These are phyloP conservation scores for Mycena vitilis DNA, from an alignment of 768 basidiomycete species.

Conservation along the genomic window DNA sequence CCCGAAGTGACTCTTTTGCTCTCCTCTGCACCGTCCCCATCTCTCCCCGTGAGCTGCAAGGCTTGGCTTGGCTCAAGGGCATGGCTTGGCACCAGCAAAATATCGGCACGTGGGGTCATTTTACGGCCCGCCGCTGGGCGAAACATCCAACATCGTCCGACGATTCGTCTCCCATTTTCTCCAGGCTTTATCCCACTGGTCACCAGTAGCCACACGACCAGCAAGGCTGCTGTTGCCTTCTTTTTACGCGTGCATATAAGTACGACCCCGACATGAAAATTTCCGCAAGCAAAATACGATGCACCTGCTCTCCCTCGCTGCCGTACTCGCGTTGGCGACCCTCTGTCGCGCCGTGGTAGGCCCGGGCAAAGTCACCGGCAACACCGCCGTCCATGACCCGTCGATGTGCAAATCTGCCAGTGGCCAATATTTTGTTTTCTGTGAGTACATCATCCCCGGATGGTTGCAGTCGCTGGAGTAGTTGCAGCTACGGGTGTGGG, in stretches of 20 bases:
- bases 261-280: not conserved
- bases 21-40: not conserved
- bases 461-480: not conserved
- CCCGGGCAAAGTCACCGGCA: slow-evolving; percentile 52
- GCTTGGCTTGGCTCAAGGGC: not conserved
- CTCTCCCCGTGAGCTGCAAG: not conserved
- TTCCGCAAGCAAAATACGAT: slow-evolving; percentile 23
- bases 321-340: slow-evolving; percentile 32
- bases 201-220: slow-evolving; percentile 13
- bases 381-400: slow-evolving; percentile 60
- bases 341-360: slow-evolving; percentile 45
- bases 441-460: slow-evolving; percentile 42
- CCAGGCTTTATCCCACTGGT: slow-evolving; percentile 33
- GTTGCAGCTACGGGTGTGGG: slow-evolving; percentile 56
- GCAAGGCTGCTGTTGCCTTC: not conserved
- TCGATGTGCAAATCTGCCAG: slow-evolving; percentile 61
- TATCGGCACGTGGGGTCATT: slow-evolving; percentile 3
- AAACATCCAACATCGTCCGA: not conserved
- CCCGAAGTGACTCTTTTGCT: not conserved
- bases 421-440: slow-evolving; percentile 62
- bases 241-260: slow-evolving; percentile 1
- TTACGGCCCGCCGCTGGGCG: slow-evolving; percentile 3
- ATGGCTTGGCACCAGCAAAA: not conserved
- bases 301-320: slow-evolving; percentile 32
- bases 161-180: slow-evolving; percentile 10